Conservation (phyloP, 345 rosid species). For the Aquilaria sinensis region DNA sequence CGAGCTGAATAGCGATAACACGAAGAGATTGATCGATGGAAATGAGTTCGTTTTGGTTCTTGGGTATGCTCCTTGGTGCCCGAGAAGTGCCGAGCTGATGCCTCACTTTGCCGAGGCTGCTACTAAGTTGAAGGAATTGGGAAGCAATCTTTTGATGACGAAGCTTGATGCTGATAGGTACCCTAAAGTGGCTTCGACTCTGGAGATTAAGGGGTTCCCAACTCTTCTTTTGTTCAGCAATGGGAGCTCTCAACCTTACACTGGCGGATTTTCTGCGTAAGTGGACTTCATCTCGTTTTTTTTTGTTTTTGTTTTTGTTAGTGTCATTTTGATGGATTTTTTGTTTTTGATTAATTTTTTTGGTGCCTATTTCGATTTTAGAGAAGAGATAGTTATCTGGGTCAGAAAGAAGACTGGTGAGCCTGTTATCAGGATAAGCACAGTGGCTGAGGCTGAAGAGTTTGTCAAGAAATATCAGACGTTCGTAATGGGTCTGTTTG, state of each 20-base stretch:
- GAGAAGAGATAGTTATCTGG: constrained; percentile 81
- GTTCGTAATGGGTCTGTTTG: constrained; percentile 55
- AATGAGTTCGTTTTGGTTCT: constrained; percentile 66
- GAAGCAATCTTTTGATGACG: constrained; percentile 60
- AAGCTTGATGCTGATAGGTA: constrained; percentile 83
- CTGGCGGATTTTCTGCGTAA: constrained; percentile 79
- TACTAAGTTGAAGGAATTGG: constrained; percentile 54
- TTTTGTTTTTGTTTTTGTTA: not conserved
- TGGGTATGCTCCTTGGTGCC: constrained; percentile 90
- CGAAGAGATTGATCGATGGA: constrained; percentile 35
- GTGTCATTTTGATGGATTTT: not conserved
- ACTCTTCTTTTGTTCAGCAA: constrained; percentile 74
- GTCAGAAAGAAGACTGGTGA: constrained; percentile 73
- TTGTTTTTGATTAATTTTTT: not conserved
- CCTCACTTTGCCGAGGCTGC: constrained; percentile 86
- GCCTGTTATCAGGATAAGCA: constrained; percentile 46
- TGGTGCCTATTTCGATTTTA: constrained; percentile 23
- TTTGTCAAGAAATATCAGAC: constrained; percentile 45
- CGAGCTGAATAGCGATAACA: constrained; percentile 57
- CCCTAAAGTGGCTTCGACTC: constrained; percentile 52
- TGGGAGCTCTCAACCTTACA: constrained; percentile 54
- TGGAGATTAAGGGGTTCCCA: constrained; percentile 72
- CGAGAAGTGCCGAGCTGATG: constrained; percentile 88
- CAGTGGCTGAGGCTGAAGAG: constrained; percentile 51
- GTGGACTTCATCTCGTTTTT: constrained; percentile 11